A percentile compares a stretch with the other conserved stretches of the same genome.
These are phyloP conservation scores for Furcasterigmium sp. DNA, from an alignment of 2,329 filamentous ascomycete species.

Conservation along the genomic window DNA sequence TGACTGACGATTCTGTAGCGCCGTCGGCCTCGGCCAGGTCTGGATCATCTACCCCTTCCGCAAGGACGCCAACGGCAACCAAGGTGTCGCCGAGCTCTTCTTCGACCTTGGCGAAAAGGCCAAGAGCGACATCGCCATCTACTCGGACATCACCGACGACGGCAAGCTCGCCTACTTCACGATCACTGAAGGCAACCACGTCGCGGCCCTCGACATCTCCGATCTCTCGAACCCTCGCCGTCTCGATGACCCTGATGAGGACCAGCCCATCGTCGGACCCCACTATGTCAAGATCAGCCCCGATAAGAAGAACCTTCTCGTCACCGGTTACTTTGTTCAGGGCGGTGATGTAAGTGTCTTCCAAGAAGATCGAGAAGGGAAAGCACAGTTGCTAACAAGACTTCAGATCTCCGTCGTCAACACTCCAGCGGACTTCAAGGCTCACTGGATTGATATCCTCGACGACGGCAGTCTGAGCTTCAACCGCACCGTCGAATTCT, in stretches of 20 bases:
- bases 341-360: constrained; percentile 39
- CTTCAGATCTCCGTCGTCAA: constrained; percentile 50
- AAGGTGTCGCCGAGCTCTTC: constrained; percentile 52
- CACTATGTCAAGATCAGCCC: constrained; percentile 62
- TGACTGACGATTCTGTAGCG: constrained; percentile 20
- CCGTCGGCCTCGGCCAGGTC: constrained; percentile 53
- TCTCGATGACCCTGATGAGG: constrained; percentile 53
- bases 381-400: neutral
- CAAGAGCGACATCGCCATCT: constrained; percentile 52
- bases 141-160: constrained; percentile 54
- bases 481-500: constrained; percentile 56
- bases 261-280: constrained; percentile 54
- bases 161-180: constrained; percentile 56
- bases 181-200: constrained; percentile 55
- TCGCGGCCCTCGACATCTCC: constrained; percentile 56
- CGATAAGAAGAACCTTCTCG: constrained; percentile 58
- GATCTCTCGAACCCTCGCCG: constrained; percentile 56
- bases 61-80: constrained; percentile 46
- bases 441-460: constrained; percentile 54
- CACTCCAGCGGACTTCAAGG: constrained; percentile 57
- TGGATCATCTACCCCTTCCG: constrained; percentile 63
- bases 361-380: no score
- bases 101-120: constrained; percentile 53
- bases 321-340: constrained; percentile 64
- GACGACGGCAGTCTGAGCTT: constrained; percentile 50